Evolutionary conservation across 1,139 yeast species (phyloP), one percentile per base, ranked within the genome.

Genomic region (Saccharomycopsis phalli): DNA sequence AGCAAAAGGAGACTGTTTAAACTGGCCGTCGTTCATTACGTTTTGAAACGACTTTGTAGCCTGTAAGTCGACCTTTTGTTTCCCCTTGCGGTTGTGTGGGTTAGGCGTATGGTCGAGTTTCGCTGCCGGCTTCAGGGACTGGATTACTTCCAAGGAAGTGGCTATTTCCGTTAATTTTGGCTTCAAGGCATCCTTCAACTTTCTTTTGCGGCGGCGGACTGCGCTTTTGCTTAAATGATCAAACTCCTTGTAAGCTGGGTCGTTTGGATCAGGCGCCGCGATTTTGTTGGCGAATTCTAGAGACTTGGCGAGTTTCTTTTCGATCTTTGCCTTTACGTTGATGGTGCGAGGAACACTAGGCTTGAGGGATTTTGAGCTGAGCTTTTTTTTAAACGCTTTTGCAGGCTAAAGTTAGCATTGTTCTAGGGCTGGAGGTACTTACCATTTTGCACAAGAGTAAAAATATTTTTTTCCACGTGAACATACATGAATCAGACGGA

Each of bases 161-260:
- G 76, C 62, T 36, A 81, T 60, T 48, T 81, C 91, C 41, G 69
- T 65, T 72, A 81, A 68, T 52, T 76, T 71, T 4, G 88, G 84
- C 49, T 70, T 70, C 47, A 81, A 62, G 49, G 76, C 73, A 47
- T 78, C 80, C 52, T 69, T 71, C 37, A 68, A 66, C 53, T 74
- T 76, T 48, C 84, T 68, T 54, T 77, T 80, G 46, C 81, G 68
- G 59, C 88, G 70, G 53, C 86, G 67, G 8, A 69, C 50, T 1
- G 84, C 65, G 2, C 84, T 76, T 54, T 80, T 81, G 26, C 83
- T 75, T 27, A 80, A 65, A n/a, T 63, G 62, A 31, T 58, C 59
- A 13, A 64, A 58, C 5, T 62, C 57, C 46, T 61, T 62, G 47
- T 57, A 56, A 18, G 8, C 17, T 19, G 37, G 38, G 17, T 34